Conservation (phyloP, 2,329 filamentous ascomycete genomes). For the Talaromyces sp. region DNA sequence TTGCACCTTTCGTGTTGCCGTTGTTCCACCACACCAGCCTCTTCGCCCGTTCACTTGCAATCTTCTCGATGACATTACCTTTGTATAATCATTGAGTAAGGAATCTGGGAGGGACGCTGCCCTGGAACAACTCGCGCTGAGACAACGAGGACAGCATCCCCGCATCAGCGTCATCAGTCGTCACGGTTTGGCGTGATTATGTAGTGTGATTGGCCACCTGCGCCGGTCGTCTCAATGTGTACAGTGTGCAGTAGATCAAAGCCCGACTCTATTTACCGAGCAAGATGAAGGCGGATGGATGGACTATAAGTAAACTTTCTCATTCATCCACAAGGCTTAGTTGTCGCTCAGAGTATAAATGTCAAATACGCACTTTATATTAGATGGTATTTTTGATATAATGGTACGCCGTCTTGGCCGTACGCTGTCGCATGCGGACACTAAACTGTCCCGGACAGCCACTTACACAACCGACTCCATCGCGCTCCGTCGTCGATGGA, state of each 20-base stretch:
- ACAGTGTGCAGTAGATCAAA: not conserved
- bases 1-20: not conserved
- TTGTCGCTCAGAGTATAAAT: not conserved
- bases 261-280: not conserved
- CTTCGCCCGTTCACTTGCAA: not conserved
- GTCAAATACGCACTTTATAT: not conserved
- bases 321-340: not conserved
- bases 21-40: not conserved
- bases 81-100: constrained; percentile 5
- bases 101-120: not conserved
- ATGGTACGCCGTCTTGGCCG: not conserved
- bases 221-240: not conserved
- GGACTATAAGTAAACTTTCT: not conserved
- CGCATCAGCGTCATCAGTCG: constrained; percentile 12
- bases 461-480: not conserved
- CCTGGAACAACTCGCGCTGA: not conserved
- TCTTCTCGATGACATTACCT: not conserved
- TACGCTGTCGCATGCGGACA: not conserved
- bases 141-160: constrained; percentile 1
- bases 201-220: constrained; percentile 3
- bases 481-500: not conserved
- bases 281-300: constrained; percentile 1
- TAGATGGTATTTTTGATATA: not conserved
- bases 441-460: not conserved
- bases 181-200: not conserved